Percentiles rank a stretch among this genome's conserved stretches.
Conservation (phyloP, 179 eudicot species). For the Carnegiea gigantea region DNA sequence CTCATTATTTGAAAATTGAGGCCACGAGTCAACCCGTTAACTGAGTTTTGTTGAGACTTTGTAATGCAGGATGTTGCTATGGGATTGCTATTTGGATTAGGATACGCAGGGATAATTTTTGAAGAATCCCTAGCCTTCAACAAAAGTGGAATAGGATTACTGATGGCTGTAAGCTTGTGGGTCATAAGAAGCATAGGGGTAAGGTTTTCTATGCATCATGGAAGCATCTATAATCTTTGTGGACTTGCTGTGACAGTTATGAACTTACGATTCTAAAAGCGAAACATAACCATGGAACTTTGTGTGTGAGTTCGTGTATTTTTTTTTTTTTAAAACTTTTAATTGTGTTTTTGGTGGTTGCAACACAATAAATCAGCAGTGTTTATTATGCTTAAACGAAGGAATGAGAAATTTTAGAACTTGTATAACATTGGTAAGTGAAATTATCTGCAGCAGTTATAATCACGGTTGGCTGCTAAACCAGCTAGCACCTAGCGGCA, state of each 20-base stretch:
- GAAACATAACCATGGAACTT: too few relatives aligned
- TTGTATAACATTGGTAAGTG: background rate
- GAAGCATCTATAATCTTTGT: too few relatives aligned
- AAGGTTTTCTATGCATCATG: slow-evolving; percentile 24
- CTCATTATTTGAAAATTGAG: slow-evolving; percentile 14
- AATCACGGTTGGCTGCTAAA: too few relatives aligned
- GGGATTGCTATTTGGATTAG: slow-evolving; percentile 85
- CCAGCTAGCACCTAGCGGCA: background rate
- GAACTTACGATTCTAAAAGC: too few relatives aligned
- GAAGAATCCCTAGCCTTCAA: slow-evolving; percentile 97
- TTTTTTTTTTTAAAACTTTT: too few relatives aligned
- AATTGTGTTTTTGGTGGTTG: background rate
- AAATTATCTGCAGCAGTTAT: background rate
- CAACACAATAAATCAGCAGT: background rate
- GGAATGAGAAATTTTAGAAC: background rate
- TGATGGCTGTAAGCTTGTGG: slow-evolving; percentile 98
- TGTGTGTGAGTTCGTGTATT: too few relatives aligned
- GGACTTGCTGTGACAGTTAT: too few relatives aligned
- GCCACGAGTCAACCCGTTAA: slow-evolving; percentile 6
- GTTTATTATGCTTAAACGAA: background rate
- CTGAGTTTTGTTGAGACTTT: slow-evolving; percentile 12
- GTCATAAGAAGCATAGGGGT: slow-evolving; percentile 88
- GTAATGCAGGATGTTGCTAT: slow-evolving; percentile 81
- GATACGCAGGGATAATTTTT: slow-evolving; percentile 89
- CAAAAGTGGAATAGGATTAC: slow-evolving; percentile 95